Conservation (phyloP, 2,329 filamentous ascomycete species). For the Paecilomyces sp. region DNA sequence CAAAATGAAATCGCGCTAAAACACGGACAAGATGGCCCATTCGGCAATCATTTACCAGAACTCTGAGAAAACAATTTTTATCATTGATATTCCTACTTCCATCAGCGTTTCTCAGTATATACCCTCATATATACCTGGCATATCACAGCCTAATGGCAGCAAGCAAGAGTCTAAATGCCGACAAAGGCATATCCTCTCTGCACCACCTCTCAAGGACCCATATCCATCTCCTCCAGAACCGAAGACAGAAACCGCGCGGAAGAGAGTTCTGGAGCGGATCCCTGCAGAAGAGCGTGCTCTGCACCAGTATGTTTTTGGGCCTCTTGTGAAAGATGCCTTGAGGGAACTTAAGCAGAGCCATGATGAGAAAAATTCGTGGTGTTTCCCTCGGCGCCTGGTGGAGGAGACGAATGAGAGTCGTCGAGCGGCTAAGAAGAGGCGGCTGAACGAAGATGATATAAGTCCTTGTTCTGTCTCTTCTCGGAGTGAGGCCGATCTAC, state of each 20-base stretch:
- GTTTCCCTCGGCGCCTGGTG: conserved; percentile 15
- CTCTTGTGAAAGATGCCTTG: conserved; percentile 33
- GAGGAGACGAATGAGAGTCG: conserved; percentile 5
- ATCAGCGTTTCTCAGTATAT: conserved; percentile 48
- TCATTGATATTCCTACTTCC: conserved; percentile 54
- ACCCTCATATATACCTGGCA: conserved; percentile 2
- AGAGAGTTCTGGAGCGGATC: conserved; percentile 30
- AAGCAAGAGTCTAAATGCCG: conserved; percentile 8
- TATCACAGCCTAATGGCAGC: background rate
- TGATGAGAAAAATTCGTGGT: conserved; percentile 23
- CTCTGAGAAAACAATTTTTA: conserved; percentile 32
- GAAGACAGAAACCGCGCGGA: conserved; percentile 39
- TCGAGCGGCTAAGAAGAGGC: conserved; percentile 1
- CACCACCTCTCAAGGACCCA: conserved; percentile 36
- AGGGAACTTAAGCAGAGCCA: conserved; percentile 18
- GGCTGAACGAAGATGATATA: background rate
- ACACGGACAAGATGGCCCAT: background rate
- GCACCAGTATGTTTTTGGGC: conserved; percentile 8
- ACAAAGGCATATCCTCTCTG: conserved; percentile 27
- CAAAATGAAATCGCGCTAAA: background rate
- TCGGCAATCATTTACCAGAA: conserved; percentile 46
- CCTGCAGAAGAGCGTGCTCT: conserved; percentile 23
- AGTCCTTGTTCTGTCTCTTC: background rate
- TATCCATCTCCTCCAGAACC: conserved; percentile 45
- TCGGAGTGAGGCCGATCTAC: background rate